A percentile compares a stretch with the other conserved stretches of the same genome.
phyloP scores from a whole-genome alignment of 768 basidiomycete genomes.

The Termitomyces sp. region DNA sequence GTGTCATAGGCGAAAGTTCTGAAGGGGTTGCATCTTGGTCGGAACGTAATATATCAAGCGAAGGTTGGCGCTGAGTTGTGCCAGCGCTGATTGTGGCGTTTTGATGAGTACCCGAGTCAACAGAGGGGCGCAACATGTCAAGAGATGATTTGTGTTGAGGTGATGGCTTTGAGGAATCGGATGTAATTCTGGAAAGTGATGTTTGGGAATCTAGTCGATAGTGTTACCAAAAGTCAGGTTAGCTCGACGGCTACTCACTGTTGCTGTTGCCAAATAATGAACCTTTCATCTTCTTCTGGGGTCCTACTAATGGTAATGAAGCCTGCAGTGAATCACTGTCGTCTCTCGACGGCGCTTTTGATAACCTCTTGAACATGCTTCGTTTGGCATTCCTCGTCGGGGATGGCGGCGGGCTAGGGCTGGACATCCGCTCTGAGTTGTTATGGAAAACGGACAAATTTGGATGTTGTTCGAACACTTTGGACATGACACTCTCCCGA shows the following conservation, averaged over 20 bases:
- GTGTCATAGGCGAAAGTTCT: constrained; percentile 23
- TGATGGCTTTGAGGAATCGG: constrained; percentile 16
- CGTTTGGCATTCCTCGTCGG: constrained; percentile 45
- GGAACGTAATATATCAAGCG: constrained; percentile 34
- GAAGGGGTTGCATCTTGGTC: constrained; percentile 18
- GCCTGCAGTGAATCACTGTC: constrained; percentile 33
- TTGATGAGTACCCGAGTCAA: constrained; percentile 4
- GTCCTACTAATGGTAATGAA: constrained; percentile 32
- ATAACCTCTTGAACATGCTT: constrained; percentile 53
- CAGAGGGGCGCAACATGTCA: constrained; percentile 27
- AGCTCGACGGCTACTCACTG: constrained; percentile 24
- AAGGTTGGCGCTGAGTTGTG: constrained; percentile 28
- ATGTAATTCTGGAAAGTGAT: constrained; percentile 21
- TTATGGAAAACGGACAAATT: constrained; percentile 57
- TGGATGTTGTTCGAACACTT: constrained; percentile 58
- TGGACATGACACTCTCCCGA: constrained; percentile 42
- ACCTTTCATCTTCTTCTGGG: constrained; percentile 54
- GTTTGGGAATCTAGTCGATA: constrained; percentile 27
- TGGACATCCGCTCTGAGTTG: constrained; percentile 25
- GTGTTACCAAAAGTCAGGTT: not conserved
- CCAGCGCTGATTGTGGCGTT: constrained; percentile 12
- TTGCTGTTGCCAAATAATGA: constrained; percentile 30
- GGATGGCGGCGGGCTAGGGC: constrained; percentile 42
- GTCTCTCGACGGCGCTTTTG: constrained; percentile 38
- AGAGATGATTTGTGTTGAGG: constrained; percentile 26